A percentile compares a stretch with the other conserved stretches of the same genome.
phyloP scores from a whole-genome alignment of 2,329 filamentous ascomycete genomes.

The Clarireedia monteithiana region DNA sequence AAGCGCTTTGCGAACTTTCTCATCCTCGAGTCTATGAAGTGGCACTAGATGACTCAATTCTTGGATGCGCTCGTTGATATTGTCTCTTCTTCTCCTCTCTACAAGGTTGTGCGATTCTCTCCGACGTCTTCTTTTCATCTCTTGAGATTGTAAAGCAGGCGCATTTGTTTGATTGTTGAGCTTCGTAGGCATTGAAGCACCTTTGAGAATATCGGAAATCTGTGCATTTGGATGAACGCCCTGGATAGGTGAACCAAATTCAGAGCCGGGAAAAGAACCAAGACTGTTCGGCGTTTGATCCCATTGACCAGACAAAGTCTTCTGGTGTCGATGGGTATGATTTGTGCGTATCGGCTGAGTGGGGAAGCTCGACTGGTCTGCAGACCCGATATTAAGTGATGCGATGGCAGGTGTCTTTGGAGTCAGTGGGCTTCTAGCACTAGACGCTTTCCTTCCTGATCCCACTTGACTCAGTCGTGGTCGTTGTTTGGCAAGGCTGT shows the following conservation, averaged over 20 bases:
- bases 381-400: constrained; percentile 57
- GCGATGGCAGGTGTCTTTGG: constrained; percentile 74
- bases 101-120: constrained; percentile 95
- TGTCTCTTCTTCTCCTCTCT: constrained; percentile 87
- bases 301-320: constrained; percentile 83
- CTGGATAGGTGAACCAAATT: constrained; percentile 75
- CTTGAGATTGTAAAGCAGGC: constrained; percentile 61
- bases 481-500: constrained; percentile 49
- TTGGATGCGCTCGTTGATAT: constrained; percentile 98
- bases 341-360: constrained; percentile 71
- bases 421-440: constrained; percentile 72
- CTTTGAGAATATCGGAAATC: constrained; percentile 83
- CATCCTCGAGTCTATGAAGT: constrained; percentile 85
- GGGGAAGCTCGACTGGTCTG: constrained; percentile 62
- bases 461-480: constrained; percentile 53
- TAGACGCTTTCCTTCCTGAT: constrained; percentile 63
- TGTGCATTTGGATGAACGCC: constrained; percentile 59
- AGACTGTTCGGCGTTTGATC: constrained; percentile 78
- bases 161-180: constrained; percentile 42
- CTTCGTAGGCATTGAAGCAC: constrained; percentile 86
- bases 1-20: constrained; percentile 92
- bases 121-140: constrained; percentile 85
- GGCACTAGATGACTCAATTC: constrained; percentile 92
- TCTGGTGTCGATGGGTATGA: constrained; percentile 59
- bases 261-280: constrained; percentile 81